Evolutionary conservation across 2,329 filamentous ascomycete species (phyloP).

Genomic region (Aspergillus fumigatiaffinis): DNA sequence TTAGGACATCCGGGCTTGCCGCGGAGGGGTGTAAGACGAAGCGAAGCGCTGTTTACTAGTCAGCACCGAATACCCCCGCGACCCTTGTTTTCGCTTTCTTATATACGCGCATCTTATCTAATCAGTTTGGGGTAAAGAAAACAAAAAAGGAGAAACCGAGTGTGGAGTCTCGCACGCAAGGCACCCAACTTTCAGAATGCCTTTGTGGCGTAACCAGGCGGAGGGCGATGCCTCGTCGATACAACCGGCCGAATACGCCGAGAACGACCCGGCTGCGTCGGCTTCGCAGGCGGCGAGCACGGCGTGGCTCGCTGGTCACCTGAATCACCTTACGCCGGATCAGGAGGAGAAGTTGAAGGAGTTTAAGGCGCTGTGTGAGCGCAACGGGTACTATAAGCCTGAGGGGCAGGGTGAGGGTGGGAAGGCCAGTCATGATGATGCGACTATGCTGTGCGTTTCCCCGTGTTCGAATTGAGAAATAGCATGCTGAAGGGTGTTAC

Average conservation of each 20-base stretch:
- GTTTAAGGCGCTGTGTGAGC: constrained; percentile 67
- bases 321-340: constrained; percentile 67
- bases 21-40: background rate
- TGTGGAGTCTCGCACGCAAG: background rate
- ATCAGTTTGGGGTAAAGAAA: background rate
- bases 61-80: no score
- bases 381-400: constrained; percentile 54
- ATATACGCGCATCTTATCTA: background rate
- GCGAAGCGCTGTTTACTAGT: background rate
- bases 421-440: constrained; percentile 45
- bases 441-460: constrained; percentile 43
- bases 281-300: constrained; percentile 34
- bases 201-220: constrained; percentile 30
- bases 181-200: constrained; percentile 10
- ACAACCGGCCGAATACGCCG: constrained; percentile 19
- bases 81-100: background rate
- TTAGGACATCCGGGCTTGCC: background rate
- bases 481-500: background rate
- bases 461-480: background rate
- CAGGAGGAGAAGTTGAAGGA: constrained; percentile 64
- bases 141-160: background rate
- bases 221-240: constrained; percentile 23
- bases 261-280: constrained; percentile 35
- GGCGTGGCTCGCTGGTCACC: constrained; percentile 58
- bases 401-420: constrained; percentile 27